These are phyloP conservation scores for Remersonia thermophila DNA, from an alignment of 2,329 filamentous ascomycete genomes.

Conservation along the genomic window DNA sequence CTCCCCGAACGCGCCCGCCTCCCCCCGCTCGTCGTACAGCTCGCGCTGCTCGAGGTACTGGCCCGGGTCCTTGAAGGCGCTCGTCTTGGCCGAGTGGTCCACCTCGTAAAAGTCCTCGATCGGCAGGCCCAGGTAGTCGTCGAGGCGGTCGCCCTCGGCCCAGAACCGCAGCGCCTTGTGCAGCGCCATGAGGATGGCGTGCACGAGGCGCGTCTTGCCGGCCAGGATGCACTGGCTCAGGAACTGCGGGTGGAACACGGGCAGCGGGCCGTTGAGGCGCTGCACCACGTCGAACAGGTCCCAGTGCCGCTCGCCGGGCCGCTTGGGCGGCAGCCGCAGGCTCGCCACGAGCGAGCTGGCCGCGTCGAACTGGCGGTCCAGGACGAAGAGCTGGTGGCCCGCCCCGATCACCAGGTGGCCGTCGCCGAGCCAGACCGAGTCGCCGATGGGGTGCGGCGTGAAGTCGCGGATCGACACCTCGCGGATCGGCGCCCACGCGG, in stretches of 20 bases:
- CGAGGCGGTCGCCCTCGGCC: constrained; percentile 66
- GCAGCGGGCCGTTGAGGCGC: constrained; percentile 73
- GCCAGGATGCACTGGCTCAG: constrained; percentile 74
- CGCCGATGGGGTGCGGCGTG: constrained; percentile 82
- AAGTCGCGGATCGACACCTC: constrained; percentile 71
- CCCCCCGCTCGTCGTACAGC: constrained; percentile 40
- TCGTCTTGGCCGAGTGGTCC: constrained; percentile 20
- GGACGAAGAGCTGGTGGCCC: constrained; percentile 82
- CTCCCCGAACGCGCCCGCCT: constrained; percentile 56
- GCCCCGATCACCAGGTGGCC: constrained; percentile 79
- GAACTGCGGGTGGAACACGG: constrained; percentile 86
- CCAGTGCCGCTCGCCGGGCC: constrained; percentile 33
- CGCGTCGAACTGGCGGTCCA: constrained; percentile 61
- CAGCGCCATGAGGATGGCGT: constrained; percentile 59
- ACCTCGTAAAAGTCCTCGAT: constrained; percentile 45
- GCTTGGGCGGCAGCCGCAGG: constrained; percentile 34
- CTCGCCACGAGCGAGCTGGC: constrained; percentile 46
- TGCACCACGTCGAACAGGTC: constrained; percentile 75
- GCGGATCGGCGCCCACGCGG: constrained; percentile 78
- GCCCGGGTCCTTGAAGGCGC: constrained; percentile 21
- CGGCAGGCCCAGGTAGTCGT: constrained; percentile 60
- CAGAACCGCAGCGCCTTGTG: constrained; percentile 71
- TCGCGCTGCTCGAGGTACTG: constrained; percentile 27
- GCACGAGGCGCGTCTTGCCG: constrained; percentile 62
- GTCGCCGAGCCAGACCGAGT: constrained; percentile 80